Evolutionary conservation across 352 stramenopile genomes (phyloP).

Genomic region (Globisporangium irregulare): DNA sequence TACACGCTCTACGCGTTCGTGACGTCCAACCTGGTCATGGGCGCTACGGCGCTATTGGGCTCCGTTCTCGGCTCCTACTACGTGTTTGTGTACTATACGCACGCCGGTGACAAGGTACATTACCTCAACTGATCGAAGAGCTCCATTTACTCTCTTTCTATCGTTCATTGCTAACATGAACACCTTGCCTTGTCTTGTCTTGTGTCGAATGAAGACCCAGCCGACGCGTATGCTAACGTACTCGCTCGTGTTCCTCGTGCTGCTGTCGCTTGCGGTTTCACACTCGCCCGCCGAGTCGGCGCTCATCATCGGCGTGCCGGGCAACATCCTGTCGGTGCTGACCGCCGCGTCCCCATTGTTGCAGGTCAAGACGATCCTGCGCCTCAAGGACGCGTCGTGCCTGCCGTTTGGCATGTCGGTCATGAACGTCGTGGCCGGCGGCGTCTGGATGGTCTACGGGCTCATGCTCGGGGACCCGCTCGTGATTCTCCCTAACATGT

Average conservation of each 20-base stretch:
- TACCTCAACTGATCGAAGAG: not conserved
- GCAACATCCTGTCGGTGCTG: constrained; percentile 69
- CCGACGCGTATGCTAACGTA: constrained; percentile 40
- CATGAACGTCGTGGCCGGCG: constrained; percentile 72
- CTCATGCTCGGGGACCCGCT: constrained; percentile 59
- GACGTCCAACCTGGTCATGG: constrained; percentile 60
- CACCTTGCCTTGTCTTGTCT: not conserved
- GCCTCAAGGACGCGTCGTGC: constrained; percentile 58
- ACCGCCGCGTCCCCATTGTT: constrained; percentile 68
- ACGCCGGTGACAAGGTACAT: constrained; percentile 37
- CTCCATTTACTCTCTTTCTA: not conserved
- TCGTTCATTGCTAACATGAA: not conserved
- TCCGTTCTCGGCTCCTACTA: constrained; percentile 62
- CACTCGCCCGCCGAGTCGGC: constrained; percentile 48
- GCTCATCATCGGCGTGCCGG: constrained; percentile 67
- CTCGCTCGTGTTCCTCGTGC: constrained; percentile 43
- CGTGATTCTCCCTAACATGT: constrained; percentile 69
- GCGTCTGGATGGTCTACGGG: constrained; percentile 67
- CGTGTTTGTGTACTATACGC: constrained; percentile 64
- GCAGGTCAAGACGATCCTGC: constrained; percentile 66
- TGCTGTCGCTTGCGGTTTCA: constrained; percentile 50
- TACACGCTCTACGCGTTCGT: constrained; percentile 74
- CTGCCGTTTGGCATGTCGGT: constrained; percentile 75
- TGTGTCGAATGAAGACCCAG: constrained; percentile 17
- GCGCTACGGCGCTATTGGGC: constrained; percentile 52